These are phyloP conservation scores for Pterocarpus santalinus DNA, from an alignment of 306 rosid genomes.

Conservation along the genomic window DNA sequence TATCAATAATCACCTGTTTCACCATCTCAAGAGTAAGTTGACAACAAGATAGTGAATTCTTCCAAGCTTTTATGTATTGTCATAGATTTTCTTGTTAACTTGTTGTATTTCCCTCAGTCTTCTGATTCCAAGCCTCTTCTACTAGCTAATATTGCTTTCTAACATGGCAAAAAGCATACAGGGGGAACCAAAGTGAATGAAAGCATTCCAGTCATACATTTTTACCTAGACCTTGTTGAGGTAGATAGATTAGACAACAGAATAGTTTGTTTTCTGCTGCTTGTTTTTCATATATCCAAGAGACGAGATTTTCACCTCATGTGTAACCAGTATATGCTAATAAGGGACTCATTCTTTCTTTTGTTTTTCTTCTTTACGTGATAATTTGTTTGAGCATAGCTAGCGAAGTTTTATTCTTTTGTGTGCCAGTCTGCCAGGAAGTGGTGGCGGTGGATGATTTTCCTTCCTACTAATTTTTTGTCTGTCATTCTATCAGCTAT, in stretches of 20 bases:
- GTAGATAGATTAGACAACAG: slow-evolving; percentile 4
- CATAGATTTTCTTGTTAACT: slow-evolving; percentile 18
- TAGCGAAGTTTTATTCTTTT: neutral
- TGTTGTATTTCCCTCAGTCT: slow-evolving; percentile 15
- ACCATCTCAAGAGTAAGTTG: slow-evolving; percentile 73
- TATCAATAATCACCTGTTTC: slow-evolving; percentile 68
- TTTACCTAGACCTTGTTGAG: neutral
- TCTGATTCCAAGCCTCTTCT: slow-evolving; percentile 8
- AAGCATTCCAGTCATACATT: neutral
- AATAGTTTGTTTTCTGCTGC: slow-evolving; percentile 22
- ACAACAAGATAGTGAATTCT: slow-evolving; percentile 25
- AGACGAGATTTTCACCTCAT: neutral
- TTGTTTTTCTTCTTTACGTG: slow-evolving; percentile 3
- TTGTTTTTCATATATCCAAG: slow-evolving; percentile 6
- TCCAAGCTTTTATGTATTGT: slow-evolving; percentile 29
- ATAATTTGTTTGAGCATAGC: slow-evolving; percentile 13
- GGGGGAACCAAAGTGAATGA: neutral
- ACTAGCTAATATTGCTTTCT: neutral
- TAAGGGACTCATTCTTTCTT: slow-evolving; percentile 17
- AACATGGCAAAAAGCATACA: neutral
- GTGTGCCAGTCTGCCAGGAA: neutral
- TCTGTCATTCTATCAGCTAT: neutral
- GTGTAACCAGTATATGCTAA: neutral
- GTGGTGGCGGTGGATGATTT: slow-evolving; percentile 16
- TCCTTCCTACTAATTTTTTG: neutral